Evolutionary conservation across 164 flowering plant species (phyloP).

Genomic region (Annona cherimola): DNA sequence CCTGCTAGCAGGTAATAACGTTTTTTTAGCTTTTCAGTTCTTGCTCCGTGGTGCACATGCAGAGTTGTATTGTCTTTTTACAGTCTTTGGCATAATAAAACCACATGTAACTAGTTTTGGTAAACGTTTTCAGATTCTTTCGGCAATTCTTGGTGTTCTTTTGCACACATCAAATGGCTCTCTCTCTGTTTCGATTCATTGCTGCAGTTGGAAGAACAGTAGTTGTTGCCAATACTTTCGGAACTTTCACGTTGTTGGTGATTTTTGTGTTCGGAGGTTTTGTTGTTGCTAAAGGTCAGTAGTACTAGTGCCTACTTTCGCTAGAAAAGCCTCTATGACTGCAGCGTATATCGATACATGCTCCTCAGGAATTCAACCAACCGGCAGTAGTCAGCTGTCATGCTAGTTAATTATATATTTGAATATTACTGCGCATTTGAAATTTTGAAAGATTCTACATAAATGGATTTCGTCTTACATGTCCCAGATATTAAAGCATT

Average conservation of each 20-base stretch:
- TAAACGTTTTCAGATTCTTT: slow-evolving; percentile 35
- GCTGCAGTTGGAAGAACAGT: slow-evolving; percentile 46
- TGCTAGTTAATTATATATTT: neutral
- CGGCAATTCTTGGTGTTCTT: slow-evolving; percentile 43
- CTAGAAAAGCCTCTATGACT: neutral
- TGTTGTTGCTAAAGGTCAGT: slow-evolving; percentile 50
- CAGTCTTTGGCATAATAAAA: neutral
- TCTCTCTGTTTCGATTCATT: slow-evolving; percentile 50
- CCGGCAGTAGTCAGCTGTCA: neutral
- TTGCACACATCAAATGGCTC: slow-evolving; percentile 46
- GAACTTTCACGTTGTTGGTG: slow-evolving; percentile 40
- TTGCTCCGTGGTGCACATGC: neutral
- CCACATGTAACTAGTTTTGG: neutral
- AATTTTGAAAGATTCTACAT: neutral
- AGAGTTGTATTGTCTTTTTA: neutral
- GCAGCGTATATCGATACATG: neutral
- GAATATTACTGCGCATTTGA: neutral
- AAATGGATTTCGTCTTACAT: neutral
- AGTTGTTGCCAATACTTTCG: slow-evolving; percentile 42
- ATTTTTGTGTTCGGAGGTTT: slow-evolving; percentile 64
- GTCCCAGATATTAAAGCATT: slow-evolving; percentile 3
- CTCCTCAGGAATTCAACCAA: neutral
- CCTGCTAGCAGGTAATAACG: slow-evolving; percentile 32
- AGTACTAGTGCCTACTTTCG: neutral
- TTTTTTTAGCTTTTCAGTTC: neutral